These are phyloP conservation scores for Lignosus rhinocerotis DNA, from an alignment of 1,284 basidiomycete genomes.

Conservation along the genomic window DNA sequence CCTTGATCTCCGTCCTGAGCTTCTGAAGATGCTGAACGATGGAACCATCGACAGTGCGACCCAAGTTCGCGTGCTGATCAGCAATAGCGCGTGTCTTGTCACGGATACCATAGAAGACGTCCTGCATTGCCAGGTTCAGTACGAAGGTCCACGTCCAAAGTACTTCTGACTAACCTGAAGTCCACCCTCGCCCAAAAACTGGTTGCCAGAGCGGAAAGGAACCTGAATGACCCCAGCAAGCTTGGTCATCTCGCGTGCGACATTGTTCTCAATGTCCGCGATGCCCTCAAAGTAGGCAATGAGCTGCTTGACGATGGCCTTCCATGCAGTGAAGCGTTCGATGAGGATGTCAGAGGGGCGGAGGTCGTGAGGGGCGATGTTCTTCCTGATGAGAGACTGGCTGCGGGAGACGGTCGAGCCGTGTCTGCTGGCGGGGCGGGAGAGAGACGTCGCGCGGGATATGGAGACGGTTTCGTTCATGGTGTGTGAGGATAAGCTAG, in stretches of 20 bases:
- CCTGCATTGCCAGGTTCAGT: constrained; percentile 46
- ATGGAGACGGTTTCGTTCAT: constrained; percentile 51
- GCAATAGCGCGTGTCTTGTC: constrained; percentile 95
- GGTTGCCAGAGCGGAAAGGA: constrained; percentile 93
- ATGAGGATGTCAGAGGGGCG: constrained; percentile 96
- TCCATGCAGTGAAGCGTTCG: constrained; percentile 93
- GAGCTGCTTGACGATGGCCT: constrained; percentile 94
- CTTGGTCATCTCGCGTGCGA: constrained; percentile 92
- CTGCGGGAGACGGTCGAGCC: constrained; percentile 73
- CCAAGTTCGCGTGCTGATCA: constrained; percentile 95
- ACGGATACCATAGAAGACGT: constrained; percentile 91
- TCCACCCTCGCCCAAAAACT: constrained; percentile 93
- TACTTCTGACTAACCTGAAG: constrained; percentile 41
- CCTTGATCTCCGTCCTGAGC: constrained; percentile 92
- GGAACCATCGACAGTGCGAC: constrained; percentile 94
- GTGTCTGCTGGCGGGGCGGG: constrained; percentile 48
- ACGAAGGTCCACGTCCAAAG: not conserved
- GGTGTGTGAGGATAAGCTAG: constrained; percentile 6
- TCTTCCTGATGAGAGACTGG: constrained; percentile 89
- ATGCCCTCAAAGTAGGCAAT: constrained; percentile 89
- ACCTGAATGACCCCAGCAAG: constrained; percentile 98
- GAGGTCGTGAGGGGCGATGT: constrained; percentile 86
- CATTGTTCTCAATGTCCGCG: constrained; percentile 94
- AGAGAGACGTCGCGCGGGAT: constrained; percentile 72
- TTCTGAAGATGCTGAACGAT: constrained; percentile 99